A percentile compares a stretch with the other conserved stretches of the same genome.
phyloP scores from a whole-genome alignment of 208 protist genomes.

The Polymyxa betae region DNA sequence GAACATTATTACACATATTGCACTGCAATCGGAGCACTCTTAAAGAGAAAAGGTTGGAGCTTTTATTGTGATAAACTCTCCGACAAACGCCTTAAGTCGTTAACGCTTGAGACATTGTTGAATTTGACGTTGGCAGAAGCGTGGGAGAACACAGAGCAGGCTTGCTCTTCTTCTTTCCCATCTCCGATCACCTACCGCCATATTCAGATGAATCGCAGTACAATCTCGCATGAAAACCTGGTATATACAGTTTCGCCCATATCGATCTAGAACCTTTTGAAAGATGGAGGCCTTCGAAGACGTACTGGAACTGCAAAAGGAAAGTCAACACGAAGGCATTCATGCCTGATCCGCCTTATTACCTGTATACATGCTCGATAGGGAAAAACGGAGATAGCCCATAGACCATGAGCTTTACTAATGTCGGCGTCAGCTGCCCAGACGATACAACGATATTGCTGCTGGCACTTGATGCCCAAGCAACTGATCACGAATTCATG shows the following conservation, averaged over 20 bases:
- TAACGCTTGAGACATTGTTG: not conserved
- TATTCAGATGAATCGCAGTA: too few species aligned
- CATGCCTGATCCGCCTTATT: not conserved
- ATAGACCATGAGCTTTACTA: conserved; percentile 7
- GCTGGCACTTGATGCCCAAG: not conserved
- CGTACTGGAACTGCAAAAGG: not conserved
- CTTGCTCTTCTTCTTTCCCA: not conserved
- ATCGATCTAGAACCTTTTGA: not conserved
- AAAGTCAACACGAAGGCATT: not conserved
- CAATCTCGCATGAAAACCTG: too few species aligned
- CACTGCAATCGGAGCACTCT: too few species aligned
- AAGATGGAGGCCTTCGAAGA: not conserved
- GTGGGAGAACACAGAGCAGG: conserved; percentile 11
- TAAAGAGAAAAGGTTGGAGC: too few species aligned
- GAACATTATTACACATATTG: too few species aligned
- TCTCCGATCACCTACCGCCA: too few species aligned
- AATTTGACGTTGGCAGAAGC: not conserved
- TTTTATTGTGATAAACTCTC: too few species aligned
- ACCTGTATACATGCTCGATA: conserved; percentile 33
- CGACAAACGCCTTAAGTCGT: not conserved
- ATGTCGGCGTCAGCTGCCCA: conserved; percentile 26
- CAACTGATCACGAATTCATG: not conserved
- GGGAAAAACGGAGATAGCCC: conserved; percentile 30
- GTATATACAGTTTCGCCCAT: not conserved
- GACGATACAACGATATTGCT: conserved; percentile 4